phyloP scores from a whole-genome alignment of 2,329 filamentous ascomycete genomes.

The Parastagonospora nodorum region DNA sequence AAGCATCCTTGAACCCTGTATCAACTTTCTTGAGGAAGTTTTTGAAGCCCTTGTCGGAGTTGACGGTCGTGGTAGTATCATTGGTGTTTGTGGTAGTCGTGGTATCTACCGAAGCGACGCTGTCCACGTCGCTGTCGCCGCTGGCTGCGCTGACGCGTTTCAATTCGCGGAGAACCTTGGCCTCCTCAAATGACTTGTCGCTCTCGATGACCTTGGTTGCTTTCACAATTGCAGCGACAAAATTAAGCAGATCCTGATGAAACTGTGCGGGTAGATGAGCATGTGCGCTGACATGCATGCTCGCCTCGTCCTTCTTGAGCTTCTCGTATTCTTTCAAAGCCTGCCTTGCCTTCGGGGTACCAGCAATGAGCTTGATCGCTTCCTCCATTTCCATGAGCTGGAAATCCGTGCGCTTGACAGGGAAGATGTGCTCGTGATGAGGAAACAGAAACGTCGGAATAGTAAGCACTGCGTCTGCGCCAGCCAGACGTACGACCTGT shows the following conservation, averaged over 20 bases:
- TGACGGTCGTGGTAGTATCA: constrained; percentile 5
- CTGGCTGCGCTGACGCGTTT: constrained; percentile 30
- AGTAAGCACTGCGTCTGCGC: constrained; percentile 55
- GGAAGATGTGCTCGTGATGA: constrained; percentile 60
- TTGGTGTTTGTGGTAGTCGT: constrained; percentile 4
- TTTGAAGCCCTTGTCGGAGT: constrained; percentile 29
- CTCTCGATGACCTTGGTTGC: constrained; percentile 62
- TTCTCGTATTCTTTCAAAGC: constrained; percentile 48
- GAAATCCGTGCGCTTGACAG: constrained; percentile 45
- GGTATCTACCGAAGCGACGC: constrained; percentile 26
- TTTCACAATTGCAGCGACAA: constrained; percentile 61
- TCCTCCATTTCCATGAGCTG: constrained; percentile 42
- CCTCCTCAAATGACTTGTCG: constrained; percentile 53
- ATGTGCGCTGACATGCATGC: constrained; percentile 55
- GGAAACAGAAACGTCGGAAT: constrained; percentile 58
- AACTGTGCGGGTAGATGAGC: constrained; percentile 56
- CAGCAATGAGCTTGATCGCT: constrained; percentile 50
- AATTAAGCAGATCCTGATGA: constrained; percentile 59
- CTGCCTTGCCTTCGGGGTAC: constrained; percentile 51
- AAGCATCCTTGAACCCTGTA: constrained; percentile 37
- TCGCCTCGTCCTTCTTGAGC: constrained; percentile 54
- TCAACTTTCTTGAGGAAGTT: constrained; percentile 30
- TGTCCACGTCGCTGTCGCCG: constrained; percentile 28
- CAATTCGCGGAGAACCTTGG: constrained; percentile 33
- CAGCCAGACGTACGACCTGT: constrained; percentile 57